A percentile compares a stretch with the other conserved stretches of the same genome.
Conservation (phyloP, 805 yeast genomes). For the Wickerhamiella musiphila region DNA sequence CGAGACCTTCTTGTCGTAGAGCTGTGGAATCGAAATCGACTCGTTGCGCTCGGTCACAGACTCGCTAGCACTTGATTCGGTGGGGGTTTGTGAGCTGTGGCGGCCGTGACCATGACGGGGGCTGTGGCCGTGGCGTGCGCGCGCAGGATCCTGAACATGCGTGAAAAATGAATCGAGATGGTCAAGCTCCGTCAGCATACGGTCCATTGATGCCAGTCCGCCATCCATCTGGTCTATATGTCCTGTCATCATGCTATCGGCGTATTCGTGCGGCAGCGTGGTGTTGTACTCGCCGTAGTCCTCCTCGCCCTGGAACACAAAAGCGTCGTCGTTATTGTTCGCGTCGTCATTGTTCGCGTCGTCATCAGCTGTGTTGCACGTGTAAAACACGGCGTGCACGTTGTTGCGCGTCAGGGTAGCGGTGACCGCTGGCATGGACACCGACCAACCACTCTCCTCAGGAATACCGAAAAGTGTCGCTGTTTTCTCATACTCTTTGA, state of each 20-base stretch:
- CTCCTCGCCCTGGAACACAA: conserved; percentile 22
- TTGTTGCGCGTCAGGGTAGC: conserved; percentile 81
- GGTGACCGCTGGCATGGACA: conserved; percentile 86
- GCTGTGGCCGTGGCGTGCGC: background rate
- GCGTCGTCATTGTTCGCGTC: background rate
- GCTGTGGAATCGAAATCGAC: conserved; percentile 43
- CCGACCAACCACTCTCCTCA: conserved; percentile 90
- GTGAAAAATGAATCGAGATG: conserved; percentile 17
- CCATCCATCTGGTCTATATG: no score
- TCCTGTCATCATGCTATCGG: conserved; percentile 4
- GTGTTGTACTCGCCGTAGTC: conserved; percentile 5
- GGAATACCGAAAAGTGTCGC: conserved; percentile 91
- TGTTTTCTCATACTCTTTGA: conserved; percentile 68
- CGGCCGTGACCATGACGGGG: conserved; percentile 2
- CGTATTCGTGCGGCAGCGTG: background rate
- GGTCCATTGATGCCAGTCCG: conserved; percentile 15
- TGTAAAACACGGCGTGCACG: conserved; percentile 86
- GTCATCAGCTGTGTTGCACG: conserved; percentile 35
- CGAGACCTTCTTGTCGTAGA: conserved; percentile 65
- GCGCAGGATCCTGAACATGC: conserved; percentile 8
- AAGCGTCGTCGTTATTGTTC: conserved; percentile 18
- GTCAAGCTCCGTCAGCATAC: conserved; percentile 15
- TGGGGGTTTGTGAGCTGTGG: conserved; percentile 1
- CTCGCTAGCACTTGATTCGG: conserved; percentile 6
- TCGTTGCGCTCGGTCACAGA: conserved; percentile 6